Base-by-base conservation (phyloP, 2,329 filamentous ascomycete genomes). In the Aciculosporium take region DNA sequence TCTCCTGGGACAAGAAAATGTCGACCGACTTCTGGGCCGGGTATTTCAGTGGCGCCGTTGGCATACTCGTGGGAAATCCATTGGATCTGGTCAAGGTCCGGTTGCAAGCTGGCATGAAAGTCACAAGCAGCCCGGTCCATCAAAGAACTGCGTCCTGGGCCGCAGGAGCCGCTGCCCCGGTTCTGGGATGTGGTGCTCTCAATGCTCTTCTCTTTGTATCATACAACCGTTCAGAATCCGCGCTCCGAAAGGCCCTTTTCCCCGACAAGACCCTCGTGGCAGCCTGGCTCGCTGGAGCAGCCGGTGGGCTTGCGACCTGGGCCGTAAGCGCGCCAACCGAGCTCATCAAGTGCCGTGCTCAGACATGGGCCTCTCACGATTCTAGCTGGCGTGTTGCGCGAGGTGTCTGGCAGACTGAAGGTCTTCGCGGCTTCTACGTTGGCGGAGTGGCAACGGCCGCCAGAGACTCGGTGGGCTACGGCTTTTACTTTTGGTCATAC, bases 401-500 rank as follows among this genome's bases (percentile, higher is more conserved):
- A 40, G 66, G 76, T 18, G 74, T 85, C 21, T 65, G 78, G 52
- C 67, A 60, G 28, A 63, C 57, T 1, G 59, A 68, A 40, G 76
- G 81, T 4, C 67, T 85, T 3, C 67, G 70, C 30, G 88, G 87
- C 0, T 61, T 95, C 18, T 95, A 94, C 56, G 72, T 79, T 46
- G 89, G 87, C 17, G 89, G 89, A 17, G 68, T 65, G 0, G 76
- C 95, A 13, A 96, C 89, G 1, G 84, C 81, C 40, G 56, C 89
- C 31, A 72, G 89, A 38, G 89, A 96, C 61, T 81, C 81, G 44
- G 74, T 95, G 42, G 89, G 89, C n/a, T 96, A 95, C 62, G 89
- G 88, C 0, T 95, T 95, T 60, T 96, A 95, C 56, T 96, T 96
- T 59, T 94, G 84, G 83, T 81, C 82, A 1, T 96, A 95, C 55